Percentiles rank a stretch among this genome's conserved stretches.
phyloP scores from a whole-genome alignment of 2,329 filamentous ascomycete genomes.

The Emmonsiellopsis sp. region DNA sequence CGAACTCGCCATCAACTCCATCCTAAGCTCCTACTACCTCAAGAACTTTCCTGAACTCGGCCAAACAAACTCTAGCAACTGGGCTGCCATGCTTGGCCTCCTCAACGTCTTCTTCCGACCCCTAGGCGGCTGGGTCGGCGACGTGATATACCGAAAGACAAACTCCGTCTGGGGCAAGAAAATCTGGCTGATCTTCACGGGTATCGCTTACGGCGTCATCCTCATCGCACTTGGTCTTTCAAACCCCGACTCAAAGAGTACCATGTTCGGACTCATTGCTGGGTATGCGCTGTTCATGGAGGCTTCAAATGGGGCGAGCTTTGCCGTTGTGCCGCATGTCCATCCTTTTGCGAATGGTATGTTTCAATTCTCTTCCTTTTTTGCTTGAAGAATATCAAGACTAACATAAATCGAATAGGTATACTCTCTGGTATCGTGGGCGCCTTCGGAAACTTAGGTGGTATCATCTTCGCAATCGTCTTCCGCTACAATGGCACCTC shows the following conservation, averaged over 20 bases:
- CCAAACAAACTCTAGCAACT: constrained; percentile 47
- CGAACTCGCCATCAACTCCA: constrained; percentile 52
- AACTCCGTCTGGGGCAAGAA: constrained; percentile 55
- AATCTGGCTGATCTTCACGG: constrained; percentile 47
- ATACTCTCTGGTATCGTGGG: constrained; percentile 69
- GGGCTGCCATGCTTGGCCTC: constrained; percentile 47
- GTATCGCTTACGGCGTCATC: constrained; percentile 49
- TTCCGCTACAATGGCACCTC: constrained; percentile 64
- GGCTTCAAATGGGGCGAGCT: constrained; percentile 77
- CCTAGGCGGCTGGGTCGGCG: constrained; percentile 42
- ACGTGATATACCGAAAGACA: constrained; percentile 45
- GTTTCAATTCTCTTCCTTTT: constrained; percentile 8
- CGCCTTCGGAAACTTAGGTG: constrained; percentile 73
- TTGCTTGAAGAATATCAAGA: not conserved
- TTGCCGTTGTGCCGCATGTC: constrained; percentile 77
- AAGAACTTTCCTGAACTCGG: constrained; percentile 46
- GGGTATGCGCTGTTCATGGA: constrained; percentile 75
- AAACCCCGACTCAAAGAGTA: constrained; percentile 51
- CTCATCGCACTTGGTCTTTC: constrained; percentile 54
- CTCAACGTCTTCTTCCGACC: constrained; percentile 42
- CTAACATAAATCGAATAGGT: constrained; percentile 19
- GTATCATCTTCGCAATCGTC: constrained; percentile 72
- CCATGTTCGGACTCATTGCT: constrained; percentile 68
- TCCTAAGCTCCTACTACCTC: constrained; percentile 51
- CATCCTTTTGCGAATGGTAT: constrained; percentile 71